Base-by-base conservation (phyloP, 2,329 filamentous ascomycete species). In the Beauveria asiatica region DNA sequence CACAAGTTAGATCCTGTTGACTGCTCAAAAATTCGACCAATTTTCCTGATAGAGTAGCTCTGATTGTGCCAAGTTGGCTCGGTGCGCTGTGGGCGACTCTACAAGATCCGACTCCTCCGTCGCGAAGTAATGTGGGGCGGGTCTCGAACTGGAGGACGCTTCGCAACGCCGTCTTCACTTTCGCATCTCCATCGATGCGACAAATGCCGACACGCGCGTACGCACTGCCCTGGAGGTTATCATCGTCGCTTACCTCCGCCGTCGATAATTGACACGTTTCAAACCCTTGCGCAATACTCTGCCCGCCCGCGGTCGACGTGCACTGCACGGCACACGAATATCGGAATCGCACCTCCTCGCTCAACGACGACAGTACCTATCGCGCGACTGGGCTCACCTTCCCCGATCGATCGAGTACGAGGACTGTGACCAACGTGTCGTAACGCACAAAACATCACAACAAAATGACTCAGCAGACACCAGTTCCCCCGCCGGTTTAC, bases 381-480 rank as follows among this genome's bases (percentile, higher is more conserved):
- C 53, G n/a, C 41, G 25, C 53, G 53, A 46, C 39, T 3, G 7
- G 41, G 41, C 19, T 13, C 53, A 23, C 30, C 13, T 9, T 27
- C 6, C n/a, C 42, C 5, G 9, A 13, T 8, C 25, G 25, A 17
- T 11, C 42, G 41, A 37, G 33, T 37, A 13, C 33, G 13, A 37
- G 33, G 13, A 16, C 33, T 37, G 33, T 13, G 33, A 37, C 2
- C 33, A 37, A 16, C 33, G 11, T 37, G 33, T 13, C 13, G 33
- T 37, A 21, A n/a, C 9, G 10, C 27, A 3, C 27, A 13, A 7
- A n/a, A 13, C 19, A 33, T 23, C 19, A 3, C 10, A 9, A 42
- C 48, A 59, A 19, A 3, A 59, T 59, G 57, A 59, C 57, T 16
- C 57, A 59, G 41, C 57, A 59, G 16, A 59, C 57, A 27, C 57